phyloP scores from a whole-genome alignment of 2,329 filamentous ascomycete genomes.

The Fusarium sulawesiense region DNA sequence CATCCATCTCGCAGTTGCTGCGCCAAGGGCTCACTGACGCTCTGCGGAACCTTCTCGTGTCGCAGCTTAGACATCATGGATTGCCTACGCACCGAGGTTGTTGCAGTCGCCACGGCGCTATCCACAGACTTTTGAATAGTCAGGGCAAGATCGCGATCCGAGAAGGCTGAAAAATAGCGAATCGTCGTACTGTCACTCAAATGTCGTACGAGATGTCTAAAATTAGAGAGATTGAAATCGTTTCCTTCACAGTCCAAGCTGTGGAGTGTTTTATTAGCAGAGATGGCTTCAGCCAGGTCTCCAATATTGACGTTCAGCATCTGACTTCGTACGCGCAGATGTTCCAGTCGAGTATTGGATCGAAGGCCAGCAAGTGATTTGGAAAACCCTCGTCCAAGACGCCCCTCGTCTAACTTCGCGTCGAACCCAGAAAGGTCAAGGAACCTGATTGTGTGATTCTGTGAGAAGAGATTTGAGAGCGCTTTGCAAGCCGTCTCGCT shows the following conservation, averaged over 20 bases:
- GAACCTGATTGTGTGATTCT: constrained; percentile 63
- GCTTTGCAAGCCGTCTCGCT: constrained; percentile 61
- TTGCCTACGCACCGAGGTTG: constrained; percentile 46
- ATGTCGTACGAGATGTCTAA: constrained; percentile 59
- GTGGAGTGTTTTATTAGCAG: constrained; percentile 60
- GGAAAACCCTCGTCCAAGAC: constrained; percentile 65
- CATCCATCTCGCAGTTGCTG: constrained; percentile 56
- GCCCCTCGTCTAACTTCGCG: constrained; percentile 67
- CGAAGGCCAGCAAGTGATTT: constrained; percentile 61
- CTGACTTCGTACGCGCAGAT: constrained; percentile 67
- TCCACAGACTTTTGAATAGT: constrained; percentile 52
- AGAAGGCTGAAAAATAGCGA: constrained; percentile 58
- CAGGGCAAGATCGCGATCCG: constrained; percentile 51
- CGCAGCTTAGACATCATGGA: constrained; percentile 53
- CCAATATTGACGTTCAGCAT: constrained; percentile 66
- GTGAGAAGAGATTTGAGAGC: constrained; percentile 63
- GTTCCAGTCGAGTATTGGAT: constrained; percentile 58
- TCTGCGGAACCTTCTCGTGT: constrained; percentile 47
- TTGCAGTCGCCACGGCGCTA: constrained; percentile 43
- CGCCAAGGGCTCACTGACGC: constrained; percentile 49
- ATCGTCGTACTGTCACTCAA: constrained; percentile 57
- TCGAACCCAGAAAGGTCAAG: constrained; percentile 68
- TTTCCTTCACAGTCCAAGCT: constrained; percentile 68
- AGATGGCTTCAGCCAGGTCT: constrained; percentile 62
- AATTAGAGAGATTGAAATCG: constrained; percentile 64